Conservation (phyloP, 2,329 filamentous ascomycete species). For the Thermoascus crustaceus region DNA sequence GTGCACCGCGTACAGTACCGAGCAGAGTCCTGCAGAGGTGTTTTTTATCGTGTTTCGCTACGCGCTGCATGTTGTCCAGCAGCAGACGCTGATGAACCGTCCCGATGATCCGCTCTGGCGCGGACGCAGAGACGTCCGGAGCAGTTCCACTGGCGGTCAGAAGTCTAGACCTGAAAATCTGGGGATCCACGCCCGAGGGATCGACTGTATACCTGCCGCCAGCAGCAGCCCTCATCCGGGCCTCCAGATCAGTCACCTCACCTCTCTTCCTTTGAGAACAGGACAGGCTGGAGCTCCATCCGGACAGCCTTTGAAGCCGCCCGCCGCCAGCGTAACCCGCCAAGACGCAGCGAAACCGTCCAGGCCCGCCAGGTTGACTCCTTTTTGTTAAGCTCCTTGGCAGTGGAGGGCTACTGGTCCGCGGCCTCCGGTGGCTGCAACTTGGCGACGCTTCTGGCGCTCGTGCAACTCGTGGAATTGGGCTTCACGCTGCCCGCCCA, state of each 20-base stretch:
- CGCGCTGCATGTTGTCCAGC: too few species aligned
- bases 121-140: neutral
- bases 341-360: neutral
- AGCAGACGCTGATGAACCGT: too few species aligned
- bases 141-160: neutral
- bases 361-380: neutral
- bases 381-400: neutral
- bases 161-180: conserved; percentile 1
- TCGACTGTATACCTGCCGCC: too few species aligned
- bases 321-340: too few species aligned
- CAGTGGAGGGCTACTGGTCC: conserved; percentile 1
- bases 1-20: too few species aligned
- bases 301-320: too few species aligned
- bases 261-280: neutral
- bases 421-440: neutral
- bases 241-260: neutral
- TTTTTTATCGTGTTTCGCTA: too few species aligned
- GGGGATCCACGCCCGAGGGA: neutral
- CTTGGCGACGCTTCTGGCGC: conserved; percentile 1
- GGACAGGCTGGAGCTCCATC: too few species aligned
- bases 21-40: too few species aligned
- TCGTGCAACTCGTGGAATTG: neutral
- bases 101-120: too few species aligned
- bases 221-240: neutral
- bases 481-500: neutral